phyloP scores from a whole-genome alignment of 2,329 filamentous ascomycete species.

The Mollisia scopiformis region DNA sequence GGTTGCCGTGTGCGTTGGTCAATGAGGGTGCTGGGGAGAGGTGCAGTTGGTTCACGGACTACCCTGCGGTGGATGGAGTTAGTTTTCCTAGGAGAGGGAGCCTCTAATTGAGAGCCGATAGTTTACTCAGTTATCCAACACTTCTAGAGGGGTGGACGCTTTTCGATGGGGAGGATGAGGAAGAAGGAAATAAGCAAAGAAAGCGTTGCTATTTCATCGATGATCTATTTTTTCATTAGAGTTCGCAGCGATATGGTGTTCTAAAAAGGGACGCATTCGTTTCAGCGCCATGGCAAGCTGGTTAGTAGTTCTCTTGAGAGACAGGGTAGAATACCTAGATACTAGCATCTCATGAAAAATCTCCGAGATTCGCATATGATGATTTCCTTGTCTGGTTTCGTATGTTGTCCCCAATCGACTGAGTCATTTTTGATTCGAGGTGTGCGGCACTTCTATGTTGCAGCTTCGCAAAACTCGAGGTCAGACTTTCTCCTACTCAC shows the following conservation, averaged over 20 bases:
- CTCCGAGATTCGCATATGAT: not conserved
- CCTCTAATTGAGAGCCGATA: slow-evolving; percentile 43
- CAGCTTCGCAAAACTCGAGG: too few species aligned
- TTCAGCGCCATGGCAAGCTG: slow-evolving; percentile 2
- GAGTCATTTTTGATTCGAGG: too few species aligned
- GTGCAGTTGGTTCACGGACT: slow-evolving; percentile 94
- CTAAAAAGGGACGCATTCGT: not conserved
- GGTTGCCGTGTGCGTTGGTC: slow-evolving; percentile 83
- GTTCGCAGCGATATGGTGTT: slow-evolving; percentile 12
- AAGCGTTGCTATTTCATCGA: not conserved
- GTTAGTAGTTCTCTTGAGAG: not conserved
- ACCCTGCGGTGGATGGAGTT: slow-evolving; percentile 83
- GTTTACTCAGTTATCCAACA: not conserved
- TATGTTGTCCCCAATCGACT: too few species aligned
- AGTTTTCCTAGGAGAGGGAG: slow-evolving; percentile 76
- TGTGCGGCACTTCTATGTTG: too few species aligned
- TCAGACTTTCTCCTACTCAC: too few species aligned
- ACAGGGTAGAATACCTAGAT: not conserved
- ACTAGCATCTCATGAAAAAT: not conserved
- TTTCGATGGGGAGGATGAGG: not conserved
- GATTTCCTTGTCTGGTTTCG: too few species aligned
- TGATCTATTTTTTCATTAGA: slow-evolving; percentile 13
- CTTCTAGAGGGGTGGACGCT: not conserved
- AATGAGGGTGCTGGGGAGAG: slow-evolving; percentile 84
- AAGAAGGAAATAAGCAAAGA: not conserved